These are phyloP conservation scores for Emericellopsis terricola DNA, from an alignment of 495 filamentous ascomycete genomes.

Conservation along the genomic window DNA sequence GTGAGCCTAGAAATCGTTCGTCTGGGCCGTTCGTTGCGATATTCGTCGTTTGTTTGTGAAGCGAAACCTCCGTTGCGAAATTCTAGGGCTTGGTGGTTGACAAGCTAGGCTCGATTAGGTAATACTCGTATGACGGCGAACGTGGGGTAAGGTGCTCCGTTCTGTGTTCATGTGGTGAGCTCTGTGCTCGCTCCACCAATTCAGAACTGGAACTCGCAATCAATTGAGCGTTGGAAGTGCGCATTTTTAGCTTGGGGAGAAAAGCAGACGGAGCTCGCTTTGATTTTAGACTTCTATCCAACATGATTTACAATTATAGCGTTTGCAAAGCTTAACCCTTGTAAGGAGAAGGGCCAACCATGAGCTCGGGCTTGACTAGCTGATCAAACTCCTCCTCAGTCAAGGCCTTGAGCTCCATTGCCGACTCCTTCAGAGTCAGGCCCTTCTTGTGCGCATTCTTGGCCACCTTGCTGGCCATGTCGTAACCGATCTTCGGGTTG, in stretches of 20 bases:
- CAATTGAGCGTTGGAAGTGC: not conserved
- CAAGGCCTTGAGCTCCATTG: conserved; percentile 82
- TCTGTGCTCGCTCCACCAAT: too few relatives aligned
- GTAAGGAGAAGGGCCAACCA: conserved; percentile 59
- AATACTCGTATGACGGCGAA: not conserved
- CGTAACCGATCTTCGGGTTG: conserved; percentile 97
- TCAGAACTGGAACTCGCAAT: not conserved
- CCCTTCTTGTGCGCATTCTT: conserved; percentile 99
- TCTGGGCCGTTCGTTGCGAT: not conserved
- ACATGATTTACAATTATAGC: too few relatives aligned
- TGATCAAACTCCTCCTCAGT: conserved; percentile 84
- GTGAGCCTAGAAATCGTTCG: not conserved
- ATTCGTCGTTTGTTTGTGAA: conserved; percentile 1
- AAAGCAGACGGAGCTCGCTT: not conserved
- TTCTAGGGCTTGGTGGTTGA: conserved; percentile 3
- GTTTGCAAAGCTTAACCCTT: too few relatives aligned
- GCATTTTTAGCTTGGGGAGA: not conserved
- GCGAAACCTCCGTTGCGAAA: conserved; percentile 1
- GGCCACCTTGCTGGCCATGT: conserved; percentile 93
- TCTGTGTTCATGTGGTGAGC: too few relatives aligned
- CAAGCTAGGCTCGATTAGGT: conserved; percentile 2
- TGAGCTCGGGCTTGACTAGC: conserved; percentile 86
- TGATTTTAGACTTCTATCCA: not conserved
- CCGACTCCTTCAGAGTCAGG: conserved; percentile 76
- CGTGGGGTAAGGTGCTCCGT: not conserved